Percentiles rank a stretch among this genome's conserved stretches.
These are phyloP conservation scores for Teratosphaeria gauchensis DNA, from an alignment of 2,329 filamentous ascomycete species.

Conservation along the genomic window DNA sequence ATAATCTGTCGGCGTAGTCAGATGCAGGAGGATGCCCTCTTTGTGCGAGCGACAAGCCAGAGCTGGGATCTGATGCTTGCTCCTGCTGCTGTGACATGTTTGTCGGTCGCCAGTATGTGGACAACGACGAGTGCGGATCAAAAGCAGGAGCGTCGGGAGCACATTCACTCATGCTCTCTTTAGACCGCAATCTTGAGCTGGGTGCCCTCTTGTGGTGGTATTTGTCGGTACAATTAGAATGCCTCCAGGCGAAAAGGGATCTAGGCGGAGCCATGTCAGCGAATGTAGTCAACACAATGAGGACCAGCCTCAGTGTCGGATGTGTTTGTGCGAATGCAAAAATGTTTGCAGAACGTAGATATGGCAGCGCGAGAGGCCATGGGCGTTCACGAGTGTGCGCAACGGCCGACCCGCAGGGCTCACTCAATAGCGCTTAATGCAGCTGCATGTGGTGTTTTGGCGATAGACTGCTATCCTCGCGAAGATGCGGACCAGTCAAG, in stretches of 20 bases:
- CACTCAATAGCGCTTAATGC: slow-evolving; percentile 9
- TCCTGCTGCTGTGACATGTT: slow-evolving; percentile 17
- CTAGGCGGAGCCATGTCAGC: slow-evolving; percentile 20
- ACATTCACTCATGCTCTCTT: slow-evolving; percentile 17
- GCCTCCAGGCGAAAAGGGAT: slow-evolving; percentile 20
- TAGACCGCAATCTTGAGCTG: slow-evolving; percentile 17
- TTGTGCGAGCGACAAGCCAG: slow-evolving; percentile 3
- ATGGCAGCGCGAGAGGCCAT: background rate
- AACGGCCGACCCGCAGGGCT: background rate
- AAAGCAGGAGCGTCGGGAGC: slow-evolving; percentile 10
- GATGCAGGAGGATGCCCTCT: slow-evolving; percentile 6
- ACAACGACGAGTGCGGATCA: slow-evolving; percentile 10
- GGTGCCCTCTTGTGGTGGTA: slow-evolving; percentile 4
- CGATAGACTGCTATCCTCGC: background rate
- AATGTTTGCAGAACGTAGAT: background rate
- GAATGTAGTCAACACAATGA: background rate
- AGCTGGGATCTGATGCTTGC: slow-evolving; percentile 15
- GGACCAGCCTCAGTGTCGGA: background rate
- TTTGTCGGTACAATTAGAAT: slow-evolving; percentile 9
- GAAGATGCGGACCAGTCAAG: background rate
- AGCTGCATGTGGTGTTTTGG: background rate
- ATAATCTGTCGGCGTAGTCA: slow-evolving; percentile 16
- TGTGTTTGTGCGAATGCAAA: background rate
- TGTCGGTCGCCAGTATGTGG: slow-evolving; percentile 9
- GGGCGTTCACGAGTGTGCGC: background rate